Conservation (phyloP, 2,329 filamentous ascomycete species). For the Metarhizium humberi region DNA sequence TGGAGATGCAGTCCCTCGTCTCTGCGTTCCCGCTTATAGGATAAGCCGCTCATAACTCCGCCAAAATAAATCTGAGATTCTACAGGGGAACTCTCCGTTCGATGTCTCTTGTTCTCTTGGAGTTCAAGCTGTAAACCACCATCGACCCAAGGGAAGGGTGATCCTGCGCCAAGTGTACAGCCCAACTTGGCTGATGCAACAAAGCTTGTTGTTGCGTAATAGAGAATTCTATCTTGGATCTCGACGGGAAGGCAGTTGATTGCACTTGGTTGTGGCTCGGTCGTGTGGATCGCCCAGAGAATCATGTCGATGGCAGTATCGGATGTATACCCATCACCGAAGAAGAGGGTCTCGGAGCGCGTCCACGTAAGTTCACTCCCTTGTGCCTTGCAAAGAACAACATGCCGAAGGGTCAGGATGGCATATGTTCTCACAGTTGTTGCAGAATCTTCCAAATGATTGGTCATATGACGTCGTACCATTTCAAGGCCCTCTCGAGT, state of each 20-base stretch:
- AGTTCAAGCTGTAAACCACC: constrained; percentile 7
- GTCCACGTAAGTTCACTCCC: constrained; percentile 6
- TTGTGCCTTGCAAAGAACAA: constrained; percentile 8
- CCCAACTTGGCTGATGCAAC: constrained; percentile 9
- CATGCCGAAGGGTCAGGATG: constrained; percentile 10
- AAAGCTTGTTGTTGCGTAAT: constrained; percentile 2
- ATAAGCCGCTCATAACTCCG: constrained; percentile 4
- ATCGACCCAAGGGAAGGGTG: constrained; percentile 8
- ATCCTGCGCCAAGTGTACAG: constrained; percentile 7
- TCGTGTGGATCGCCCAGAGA: constrained; percentile 9
- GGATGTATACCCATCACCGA: neutral
- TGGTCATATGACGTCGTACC: constrained; percentile 8
- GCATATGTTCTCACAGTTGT: constrained; percentile 5
- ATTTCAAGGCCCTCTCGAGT: constrained; percentile 8
- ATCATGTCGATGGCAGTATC: constrained; percentile 11
- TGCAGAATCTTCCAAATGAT: neutral
- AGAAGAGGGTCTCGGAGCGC: constrained; percentile 9
- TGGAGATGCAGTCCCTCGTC: neutral
- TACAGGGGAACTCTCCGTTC: constrained; percentile 7
- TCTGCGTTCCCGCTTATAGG: neutral
- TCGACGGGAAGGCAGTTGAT: constrained; percentile 11
- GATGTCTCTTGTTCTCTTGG: constrained; percentile 7
- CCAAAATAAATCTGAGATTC: constrained; percentile 9
- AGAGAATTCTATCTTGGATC: constrained; percentile 11
- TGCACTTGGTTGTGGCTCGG: neutral